Evolutionary conservation across 176 grass and related monocot genomes (phyloP).

Genomic region (Cenchrus fungigraminus): DNA sequence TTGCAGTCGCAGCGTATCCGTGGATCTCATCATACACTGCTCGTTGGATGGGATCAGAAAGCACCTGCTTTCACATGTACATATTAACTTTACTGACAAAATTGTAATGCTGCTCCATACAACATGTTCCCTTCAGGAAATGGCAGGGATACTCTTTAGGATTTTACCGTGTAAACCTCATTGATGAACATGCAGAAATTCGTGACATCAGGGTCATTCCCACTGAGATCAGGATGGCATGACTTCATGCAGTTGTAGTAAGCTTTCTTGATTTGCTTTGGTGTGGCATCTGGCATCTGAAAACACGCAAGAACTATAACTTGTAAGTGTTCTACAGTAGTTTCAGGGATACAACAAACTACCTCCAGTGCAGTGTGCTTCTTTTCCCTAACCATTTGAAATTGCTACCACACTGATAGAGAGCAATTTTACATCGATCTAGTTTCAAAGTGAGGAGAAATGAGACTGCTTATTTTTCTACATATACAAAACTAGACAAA

Average conservation of each 20-base stretch:
- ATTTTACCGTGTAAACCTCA: constrained; percentile 82
- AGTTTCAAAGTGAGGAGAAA: background rate
- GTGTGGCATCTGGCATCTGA: constrained; percentile 94
- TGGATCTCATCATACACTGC: constrained; percentile 95
- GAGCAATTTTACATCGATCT: background rate
- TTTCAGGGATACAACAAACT: background rate
- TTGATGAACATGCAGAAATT: constrained; percentile 99
- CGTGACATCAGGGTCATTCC: constrained; percentile 84
- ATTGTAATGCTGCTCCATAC: background rate
- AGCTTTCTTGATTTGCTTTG: constrained; percentile 92
- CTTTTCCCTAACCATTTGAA: constrained; percentile 13
- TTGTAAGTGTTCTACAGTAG: background rate
- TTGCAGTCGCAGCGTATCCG: constrained; percentile 76
- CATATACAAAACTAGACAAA: background rate
- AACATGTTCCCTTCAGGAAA: background rate
- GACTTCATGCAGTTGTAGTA: constrained; percentile 99
- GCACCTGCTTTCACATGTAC: constrained; percentile 60
- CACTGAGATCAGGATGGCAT: constrained; percentile 93
- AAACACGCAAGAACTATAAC: constrained; percentile 3
- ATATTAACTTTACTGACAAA: constrained; percentile 38
- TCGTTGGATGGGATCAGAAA: constrained; percentile 88
- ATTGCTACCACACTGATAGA: background rate
- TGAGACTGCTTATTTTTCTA: background rate
- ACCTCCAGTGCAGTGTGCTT: background rate
- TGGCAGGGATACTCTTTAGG: background rate